Base-by-base conservation (phyloP, 805 yeast species). In the Blastobotrys chiropterorum region DNA sequence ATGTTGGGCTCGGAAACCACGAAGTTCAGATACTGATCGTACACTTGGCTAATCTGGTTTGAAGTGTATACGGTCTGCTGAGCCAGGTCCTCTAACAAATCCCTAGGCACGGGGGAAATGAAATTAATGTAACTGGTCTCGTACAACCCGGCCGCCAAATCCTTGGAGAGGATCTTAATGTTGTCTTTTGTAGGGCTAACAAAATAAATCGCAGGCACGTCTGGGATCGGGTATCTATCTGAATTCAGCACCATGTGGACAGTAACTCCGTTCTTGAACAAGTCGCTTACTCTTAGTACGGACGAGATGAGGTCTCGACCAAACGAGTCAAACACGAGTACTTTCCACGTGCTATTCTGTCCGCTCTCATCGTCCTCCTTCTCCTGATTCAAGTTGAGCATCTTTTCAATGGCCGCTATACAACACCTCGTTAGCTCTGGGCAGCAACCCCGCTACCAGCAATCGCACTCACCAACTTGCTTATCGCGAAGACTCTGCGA, bases 151-250 rank as follows among this genome's bases (percentile, higher is more conserved):
- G 72, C 72, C 30, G 79, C 78, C 51, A 94, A 69, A 65, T 94
- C 99, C 47, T 79, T 76, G 8, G 87, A 78, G 38, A 94, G 86
- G 31, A 70, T 64, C 30, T 78, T 71, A 42, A 94, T 74, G 64
- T 94, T 94, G 46, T 80, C 92, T 22, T 77, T 72, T 0, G 94
- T 86, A 3, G 99, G 98, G 53, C 86, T 85, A 34, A 94, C 85
- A 61, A 94, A 92, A 69, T 94, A 94, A 45, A 94, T 80, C 2
- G 82, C 98, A 0, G 98, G 97, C 13, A 92, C 98, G 62, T 94
- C 99, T 1, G 95, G 90, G 48, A 94, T 75, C 1, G 92, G 78
- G n/a, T 90, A 80, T 55, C 99, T 75, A 53, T 78, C 80, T 46
- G 89, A 75, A 51, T 75, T 74, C 50, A 92, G 81, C 47, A 86